Percentiles rank a stretch among this genome's conserved stretches.
These are phyloP conservation scores for Cylindrotheca closterium DNA, from an alignment of 108 stramenopile species.

Conservation along the genomic window DNA sequence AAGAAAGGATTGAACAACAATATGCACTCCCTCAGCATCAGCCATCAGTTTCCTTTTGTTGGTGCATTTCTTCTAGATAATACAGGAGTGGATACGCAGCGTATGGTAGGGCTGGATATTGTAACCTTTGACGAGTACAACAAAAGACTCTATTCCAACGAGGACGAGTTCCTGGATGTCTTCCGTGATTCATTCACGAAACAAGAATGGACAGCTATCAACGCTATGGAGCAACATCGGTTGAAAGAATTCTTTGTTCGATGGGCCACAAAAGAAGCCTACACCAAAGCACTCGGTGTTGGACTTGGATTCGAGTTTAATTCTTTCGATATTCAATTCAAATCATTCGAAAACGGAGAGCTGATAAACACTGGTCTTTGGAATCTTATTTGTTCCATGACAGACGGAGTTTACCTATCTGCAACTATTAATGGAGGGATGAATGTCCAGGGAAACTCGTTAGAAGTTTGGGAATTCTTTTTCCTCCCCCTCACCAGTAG, in stretches of 20 bases:
- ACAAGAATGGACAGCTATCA: conserved; percentile 62
- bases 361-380: not conserved
- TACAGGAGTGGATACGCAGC: not conserved
- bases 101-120: conserved; percentile 63
- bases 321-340: conserved; percentile 37
- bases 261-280: conserved; percentile 87
- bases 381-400: not conserved
- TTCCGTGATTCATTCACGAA: conserved; percentile 55
- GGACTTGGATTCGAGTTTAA: conserved; percentile 66
- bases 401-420: not conserved
- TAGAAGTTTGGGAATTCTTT: conserved; percentile 10
- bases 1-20: conserved; percentile 10
- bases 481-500: conserved; percentile 14
- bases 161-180: conserved; percentile 55
- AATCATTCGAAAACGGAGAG: not conserved
- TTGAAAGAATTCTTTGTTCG: conserved; percentile 70
- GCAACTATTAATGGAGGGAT: not conserved
- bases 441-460: not conserved
- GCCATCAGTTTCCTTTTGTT: conserved; percentile 81
- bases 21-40: conserved; percentile 49
- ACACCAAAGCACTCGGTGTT: conserved; percentile 79
- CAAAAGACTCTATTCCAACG: conserved; percentile 33
- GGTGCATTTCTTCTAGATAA: conserved; percentile 44
- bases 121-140: conserved; percentile 56
- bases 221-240: conserved; percentile 1